phyloP scores from a whole-genome alignment of 78 protist genomes.

The Thecamonas trahens region DNA sequence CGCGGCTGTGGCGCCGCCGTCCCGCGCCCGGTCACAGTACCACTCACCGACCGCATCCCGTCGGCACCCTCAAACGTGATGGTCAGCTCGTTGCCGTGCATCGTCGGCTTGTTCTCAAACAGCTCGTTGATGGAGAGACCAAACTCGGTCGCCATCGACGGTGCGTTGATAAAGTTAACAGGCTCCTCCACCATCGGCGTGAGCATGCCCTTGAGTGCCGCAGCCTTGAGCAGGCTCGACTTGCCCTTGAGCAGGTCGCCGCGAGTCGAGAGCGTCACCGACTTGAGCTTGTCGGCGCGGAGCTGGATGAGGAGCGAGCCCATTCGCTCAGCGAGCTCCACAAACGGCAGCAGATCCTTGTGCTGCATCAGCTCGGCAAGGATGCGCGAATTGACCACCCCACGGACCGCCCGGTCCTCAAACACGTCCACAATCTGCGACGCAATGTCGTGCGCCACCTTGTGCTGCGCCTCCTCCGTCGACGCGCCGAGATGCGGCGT shows the following conservation, averaged over 20 bases:
- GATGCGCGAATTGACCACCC: constrained; percentile 26
- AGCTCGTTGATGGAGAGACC: too few species aligned
- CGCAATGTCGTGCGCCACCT: constrained; percentile 35
- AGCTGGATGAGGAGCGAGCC: constrained; percentile 16
- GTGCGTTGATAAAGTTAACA: constrained; percentile 26
- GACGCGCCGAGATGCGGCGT: constrained; percentile 53
- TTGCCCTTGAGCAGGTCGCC: neutral
- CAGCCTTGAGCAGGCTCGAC: neutral
- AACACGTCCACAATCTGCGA: constrained; percentile 1
- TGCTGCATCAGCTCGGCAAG: too few species aligned
- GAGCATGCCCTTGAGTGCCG: constrained; percentile 17
- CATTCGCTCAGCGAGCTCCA: neutral
- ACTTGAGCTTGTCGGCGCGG: neutral
- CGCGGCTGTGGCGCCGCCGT: neutral
- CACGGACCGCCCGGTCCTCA: neutral
- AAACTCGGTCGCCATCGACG: neutral
- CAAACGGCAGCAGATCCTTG: constrained; percentile 14
- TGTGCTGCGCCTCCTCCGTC: constrained; percentile 37
- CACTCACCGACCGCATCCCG: too few species aligned
- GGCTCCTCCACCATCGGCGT: neutral
- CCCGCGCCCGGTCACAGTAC: too few species aligned
- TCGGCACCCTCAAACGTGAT: too few species aligned
- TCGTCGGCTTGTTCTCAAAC: too few species aligned
- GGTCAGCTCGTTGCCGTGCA: too few species aligned
- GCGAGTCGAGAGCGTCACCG: neutral